Evolutionary conservation across 2,329 filamentous ascomycete genomes (phyloP).

Genomic region (Stemphylium vesicarium): DNA sequence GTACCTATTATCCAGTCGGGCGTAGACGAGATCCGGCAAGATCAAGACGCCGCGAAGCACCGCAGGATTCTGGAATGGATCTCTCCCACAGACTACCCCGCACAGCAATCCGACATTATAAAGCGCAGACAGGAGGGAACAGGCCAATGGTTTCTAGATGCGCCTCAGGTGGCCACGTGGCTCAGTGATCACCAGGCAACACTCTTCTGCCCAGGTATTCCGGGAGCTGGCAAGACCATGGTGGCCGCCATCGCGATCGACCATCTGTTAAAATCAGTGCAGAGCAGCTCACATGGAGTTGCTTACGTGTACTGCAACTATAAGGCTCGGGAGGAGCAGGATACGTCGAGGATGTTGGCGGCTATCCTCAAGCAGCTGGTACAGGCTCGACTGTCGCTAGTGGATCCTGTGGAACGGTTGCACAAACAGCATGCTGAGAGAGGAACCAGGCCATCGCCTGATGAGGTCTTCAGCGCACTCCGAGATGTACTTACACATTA

Average conservation of each 20-base stretch:
- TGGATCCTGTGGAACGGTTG: slow-evolving; percentile 1
- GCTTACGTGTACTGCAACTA: slow-evolving; percentile 57
- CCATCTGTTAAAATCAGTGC: slow-evolving; percentile 40
- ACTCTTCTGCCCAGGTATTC: slow-evolving; percentile 57
- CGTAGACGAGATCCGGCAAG: slow-evolving; percentile 9
- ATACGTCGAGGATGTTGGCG: slow-evolving; percentile 4
- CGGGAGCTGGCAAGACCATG: slow-evolving; percentile 59
- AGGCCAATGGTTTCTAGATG: slow-evolving; percentile 56
- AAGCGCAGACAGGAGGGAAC: slow-evolving; percentile 49
- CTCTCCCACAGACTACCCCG: slow-evolving; percentile 43
- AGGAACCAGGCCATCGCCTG: slow-evolving; percentile 11
- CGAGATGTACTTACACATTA: slow-evolving; percentile 6
- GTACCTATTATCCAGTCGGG: slow-evolving; percentile 3
- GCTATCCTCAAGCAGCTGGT: slow-evolving; percentile 21
- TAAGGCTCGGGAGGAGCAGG: slow-evolving; percentile 48
- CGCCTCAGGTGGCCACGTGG: slow-evolving; percentile 24
- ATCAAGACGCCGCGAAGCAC: neutral
- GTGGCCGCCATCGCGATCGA: slow-evolving; percentile 53
- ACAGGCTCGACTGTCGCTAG: neutral
- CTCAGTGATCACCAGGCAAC: slow-evolving; percentile 26
- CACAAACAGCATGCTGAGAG: slow-evolving; percentile 2
- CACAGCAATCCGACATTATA: slow-evolving; percentile 53
- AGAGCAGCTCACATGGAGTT: slow-evolving; percentile 43
- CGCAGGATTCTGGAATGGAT: slow-evolving; percentile 45
- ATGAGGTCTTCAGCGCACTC: slow-evolving; percentile 11